Evolutionary conservation across 2,329 filamentous ascomycete genomes (phyloP).

Genomic region (Taxawa tesnikishii): DNA sequence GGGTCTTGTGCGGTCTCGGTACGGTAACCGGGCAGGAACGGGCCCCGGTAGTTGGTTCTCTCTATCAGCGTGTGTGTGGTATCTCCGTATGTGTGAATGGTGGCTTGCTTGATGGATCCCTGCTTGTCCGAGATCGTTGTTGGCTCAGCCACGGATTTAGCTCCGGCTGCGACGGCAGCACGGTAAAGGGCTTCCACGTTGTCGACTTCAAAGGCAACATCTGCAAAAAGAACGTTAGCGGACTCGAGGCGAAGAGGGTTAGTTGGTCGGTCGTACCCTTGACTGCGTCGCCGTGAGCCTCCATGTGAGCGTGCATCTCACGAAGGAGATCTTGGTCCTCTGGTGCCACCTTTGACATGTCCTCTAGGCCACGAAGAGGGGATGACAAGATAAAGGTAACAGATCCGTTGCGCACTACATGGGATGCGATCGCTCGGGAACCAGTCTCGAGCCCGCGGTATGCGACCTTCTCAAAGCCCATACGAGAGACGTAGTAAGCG

Average conservation of each 20-base stretch:
- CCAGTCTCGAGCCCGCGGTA: conserved; percentile 85
- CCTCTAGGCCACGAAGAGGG: conserved; percentile 47
- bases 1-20: conserved; percentile 36
- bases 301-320: conserved; percentile 72
- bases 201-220: conserved; percentile 91
- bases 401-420: conserved; percentile 66
- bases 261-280: conserved; percentile 35
- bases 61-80: conserved; percentile 88
- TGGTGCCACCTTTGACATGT: conserved; percentile 14
- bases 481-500: conserved; percentile 73
- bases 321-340: conserved; percentile 54
- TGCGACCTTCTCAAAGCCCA: conserved; percentile 73
- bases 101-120: conserved; percentile 60
- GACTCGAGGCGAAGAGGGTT: neutral
- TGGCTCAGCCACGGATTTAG: conserved; percentile 51
- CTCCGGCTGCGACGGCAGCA: conserved; percentile 55
- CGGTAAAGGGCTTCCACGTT: conserved; percentile 69
- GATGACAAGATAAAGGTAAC: conserved; percentile 78
- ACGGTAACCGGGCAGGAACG: conserved; percentile 76
- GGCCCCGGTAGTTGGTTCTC: conserved; percentile 54
- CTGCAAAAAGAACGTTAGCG: conserved; percentile 22
- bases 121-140: conserved; percentile 42
- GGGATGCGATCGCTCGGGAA: conserved; percentile 65
- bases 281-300: conserved; percentile 82
- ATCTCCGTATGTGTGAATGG: conserved; percentile 86